These are phyloP conservation scores for Ophiognomonia clavigignenti-juglandacearum DNA, from an alignment of 2,329 filamentous ascomycete genomes.

Conservation along the genomic window DNA sequence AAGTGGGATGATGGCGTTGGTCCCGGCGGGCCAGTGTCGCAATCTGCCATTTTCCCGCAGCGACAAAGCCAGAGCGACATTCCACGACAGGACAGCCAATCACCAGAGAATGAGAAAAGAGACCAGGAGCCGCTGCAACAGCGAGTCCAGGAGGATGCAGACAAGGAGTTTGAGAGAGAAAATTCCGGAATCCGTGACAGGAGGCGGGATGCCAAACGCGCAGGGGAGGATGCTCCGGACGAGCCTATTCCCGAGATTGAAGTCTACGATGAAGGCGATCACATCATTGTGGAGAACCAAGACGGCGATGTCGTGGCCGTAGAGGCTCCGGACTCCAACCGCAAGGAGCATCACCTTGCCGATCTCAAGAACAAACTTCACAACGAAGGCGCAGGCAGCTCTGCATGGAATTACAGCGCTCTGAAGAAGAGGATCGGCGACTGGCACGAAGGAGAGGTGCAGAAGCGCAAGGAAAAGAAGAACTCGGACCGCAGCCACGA, in stretches of 20 bases:
- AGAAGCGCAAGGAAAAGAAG: constrained; percentile 56
- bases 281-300: constrained; percentile 77
- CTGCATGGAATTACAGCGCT: constrained; percentile 38
- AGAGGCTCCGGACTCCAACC: constrained; percentile 33
- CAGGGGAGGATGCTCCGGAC: constrained; percentile 3
- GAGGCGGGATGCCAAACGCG: constrained; percentile 4
- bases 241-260: constrained; percentile 40
- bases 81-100: constrained; percentile 15
- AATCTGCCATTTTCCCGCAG: constrained; percentile 81
- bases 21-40: constrained; percentile 80
- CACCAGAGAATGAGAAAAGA: constrained; percentile 20
- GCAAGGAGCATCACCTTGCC: constrained; percentile 19
- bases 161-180: constrained; percentile 27
- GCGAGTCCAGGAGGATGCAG: constrained; percentile 16
- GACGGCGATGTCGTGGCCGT: constrained; percentile 81
- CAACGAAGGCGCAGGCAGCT: constrained; percentile 24
- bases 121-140: constrained; percentile 8
- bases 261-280: constrained; percentile 73
- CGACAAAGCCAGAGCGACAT: constrained; percentile 30
- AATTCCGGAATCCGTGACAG: constrained; percentile 9
- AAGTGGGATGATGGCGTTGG: constrained; percentile 68
- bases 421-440: constrained; percentile 47
- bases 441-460: constrained; percentile 55
- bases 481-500: constrained; percentile 55
- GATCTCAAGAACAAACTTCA: constrained; percentile 27